These are phyloP conservation scores for Saccharomycopsis guyanensis DNA, from an alignment of 805 yeast species.

Conservation along the genomic window DNA sequence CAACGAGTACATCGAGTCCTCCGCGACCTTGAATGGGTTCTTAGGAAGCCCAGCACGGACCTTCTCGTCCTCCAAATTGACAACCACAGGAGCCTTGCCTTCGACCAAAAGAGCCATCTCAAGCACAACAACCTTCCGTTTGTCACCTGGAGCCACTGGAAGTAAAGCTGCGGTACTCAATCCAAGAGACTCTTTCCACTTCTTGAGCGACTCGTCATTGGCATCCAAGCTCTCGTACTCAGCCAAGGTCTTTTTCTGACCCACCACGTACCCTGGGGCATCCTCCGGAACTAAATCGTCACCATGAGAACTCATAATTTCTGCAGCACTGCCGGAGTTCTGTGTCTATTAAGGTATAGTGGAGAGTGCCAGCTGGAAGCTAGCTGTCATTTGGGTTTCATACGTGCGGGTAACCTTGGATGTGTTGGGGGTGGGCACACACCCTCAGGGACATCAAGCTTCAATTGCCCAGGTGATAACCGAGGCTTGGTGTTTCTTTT, in stretches of 20 bases:
- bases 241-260: constrained; percentile 63
- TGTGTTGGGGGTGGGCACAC: too few relatives aligned
- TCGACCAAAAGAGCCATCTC: constrained; percentile 68
- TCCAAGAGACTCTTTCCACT: constrained; percentile 89
- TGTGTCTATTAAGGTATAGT: not conserved
- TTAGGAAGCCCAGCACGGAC: constrained; percentile 51
- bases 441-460: too few relatives aligned
- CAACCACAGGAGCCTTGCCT: constrained; percentile 58
- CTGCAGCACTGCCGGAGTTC: not conserved
- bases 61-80: constrained; percentile 57
- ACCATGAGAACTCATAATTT: constrained; percentile 25
- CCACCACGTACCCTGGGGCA: constrained; percentile 49
- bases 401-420: too few relatives aligned
- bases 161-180: constrained; percentile 49
- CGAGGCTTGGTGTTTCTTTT: too few relatives aligned
- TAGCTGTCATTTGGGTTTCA: too few relatives aligned
- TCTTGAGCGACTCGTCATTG: constrained; percentile 80
- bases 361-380: not conserved
- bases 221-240: constrained; percentile 82
- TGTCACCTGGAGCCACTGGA: constrained; percentile 65
- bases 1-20: constrained; percentile 65
- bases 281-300: constrained; percentile 59
- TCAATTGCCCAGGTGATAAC: too few relatives aligned
- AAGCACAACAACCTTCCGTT: constrained; percentile 68
- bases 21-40: constrained; percentile 69